A percentile compares a stretch with the other conserved stretches of the same genome.
These are phyloP conservation scores for Myrmaecium sp. DNA, from an alignment of 2,329 filamentous ascomycete genomes.

Conservation along the genomic window DNA sequence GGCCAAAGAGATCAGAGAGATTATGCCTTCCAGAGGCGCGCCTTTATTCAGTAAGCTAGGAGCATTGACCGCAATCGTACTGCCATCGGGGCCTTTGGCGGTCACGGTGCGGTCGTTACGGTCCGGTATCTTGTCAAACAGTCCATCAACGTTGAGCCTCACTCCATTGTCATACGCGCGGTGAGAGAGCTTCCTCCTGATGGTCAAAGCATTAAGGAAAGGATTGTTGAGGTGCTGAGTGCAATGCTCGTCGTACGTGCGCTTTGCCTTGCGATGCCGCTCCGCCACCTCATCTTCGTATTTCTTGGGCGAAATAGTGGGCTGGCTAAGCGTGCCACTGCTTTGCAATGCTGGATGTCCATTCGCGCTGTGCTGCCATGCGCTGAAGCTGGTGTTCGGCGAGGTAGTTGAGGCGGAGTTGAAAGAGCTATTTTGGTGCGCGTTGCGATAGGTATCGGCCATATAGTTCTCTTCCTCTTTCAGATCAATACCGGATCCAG, in stretches of 20 bases:
- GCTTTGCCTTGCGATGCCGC: slow-evolving; percentile 49
- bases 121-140: slow-evolving; percentile 22
- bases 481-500: slow-evolving; percentile 72
- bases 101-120: slow-evolving; percentile 13
- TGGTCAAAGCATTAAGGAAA: slow-evolving; percentile 48
- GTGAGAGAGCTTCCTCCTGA: slow-evolving; percentile 40
- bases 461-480: slow-evolving; percentile 73
- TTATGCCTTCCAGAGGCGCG: slow-evolving; percentile 60
- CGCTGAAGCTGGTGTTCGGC: slow-evolving; percentile 29
- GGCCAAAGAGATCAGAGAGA: slow-evolving; percentile 68
- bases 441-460: slow-evolving; percentile 45
- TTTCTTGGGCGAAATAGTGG: slow-evolving; percentile 45
- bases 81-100: slow-evolving; percentile 39
- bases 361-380: slow-evolving; percentile 20
- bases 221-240: slow-evolving; percentile 58
- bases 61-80: slow-evolving; percentile 37
- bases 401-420: slow-evolving; percentile 15
- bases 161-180: slow-evolving; percentile 41
- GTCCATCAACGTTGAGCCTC: slow-evolving; percentile 39
- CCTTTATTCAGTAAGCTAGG: slow-evolving; percentile 53
- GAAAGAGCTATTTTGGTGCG: slow-evolving; percentile 30
- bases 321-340: slow-evolving; percentile 29
- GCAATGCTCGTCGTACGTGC: slow-evolving; percentile 39
- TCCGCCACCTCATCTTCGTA: slow-evolving; percentile 48
- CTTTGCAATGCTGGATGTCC: slow-evolving; percentile 22